phyloP scores from a whole-genome alignment of 441 rosid genomes.

The Arabidopsis lyrata region DNA sequence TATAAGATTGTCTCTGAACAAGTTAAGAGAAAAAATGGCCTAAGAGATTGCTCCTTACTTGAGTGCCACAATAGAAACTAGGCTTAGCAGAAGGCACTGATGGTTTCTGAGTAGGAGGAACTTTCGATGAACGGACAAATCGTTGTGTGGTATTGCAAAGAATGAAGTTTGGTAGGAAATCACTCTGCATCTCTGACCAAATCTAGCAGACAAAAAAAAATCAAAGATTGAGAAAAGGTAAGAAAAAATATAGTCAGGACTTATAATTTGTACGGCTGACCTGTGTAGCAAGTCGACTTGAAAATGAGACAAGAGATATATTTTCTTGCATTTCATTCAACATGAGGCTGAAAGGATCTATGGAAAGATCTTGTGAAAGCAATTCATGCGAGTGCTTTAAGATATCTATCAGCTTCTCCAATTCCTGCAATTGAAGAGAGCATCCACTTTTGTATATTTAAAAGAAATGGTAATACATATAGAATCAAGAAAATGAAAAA shows the following conservation, averaged over 20 bases:
- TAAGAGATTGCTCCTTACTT: conserved; percentile 58
- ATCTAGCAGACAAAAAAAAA: conserved; percentile 56
- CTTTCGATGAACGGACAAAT: conserved; percentile 86
- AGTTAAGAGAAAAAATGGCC: conserved; percentile 14
- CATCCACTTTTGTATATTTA: conserved; percentile 29
- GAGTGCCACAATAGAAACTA: conserved; percentile 95
- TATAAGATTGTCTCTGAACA: conserved; percentile 25
- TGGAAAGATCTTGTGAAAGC: conserved; percentile 80
- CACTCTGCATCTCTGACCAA: conserved; percentile 99
- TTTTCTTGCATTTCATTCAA: conserved; percentile 98
- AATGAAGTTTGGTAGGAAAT: conserved; percentile 97
- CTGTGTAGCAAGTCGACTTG: conserved; percentile 99
- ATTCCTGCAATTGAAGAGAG: conserved; percentile 68
- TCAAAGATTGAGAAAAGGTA: conserved; percentile 1
- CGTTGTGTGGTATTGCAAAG: conserved; percentile 99
- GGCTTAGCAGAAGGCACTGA: conserved; percentile 94
- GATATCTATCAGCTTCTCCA: conserved; percentile 85
- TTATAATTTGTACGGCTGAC: conserved; percentile 48
- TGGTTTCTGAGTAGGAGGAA: conserved; percentile 91
- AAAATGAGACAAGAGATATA: conserved; percentile 92
- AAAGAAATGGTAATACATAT: conserved; percentile 18
- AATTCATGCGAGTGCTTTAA: conserved; percentile 83
- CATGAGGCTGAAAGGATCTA: conserved; percentile 89
- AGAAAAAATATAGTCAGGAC: not conserved
- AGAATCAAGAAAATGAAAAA: conserved; percentile 27